Percentiles rank a stretch among this genome's conserved stretches.
phyloP scores from a whole-genome alignment of 495 filamentous ascomycete genomes.

The Penicillium herquei region DNA sequence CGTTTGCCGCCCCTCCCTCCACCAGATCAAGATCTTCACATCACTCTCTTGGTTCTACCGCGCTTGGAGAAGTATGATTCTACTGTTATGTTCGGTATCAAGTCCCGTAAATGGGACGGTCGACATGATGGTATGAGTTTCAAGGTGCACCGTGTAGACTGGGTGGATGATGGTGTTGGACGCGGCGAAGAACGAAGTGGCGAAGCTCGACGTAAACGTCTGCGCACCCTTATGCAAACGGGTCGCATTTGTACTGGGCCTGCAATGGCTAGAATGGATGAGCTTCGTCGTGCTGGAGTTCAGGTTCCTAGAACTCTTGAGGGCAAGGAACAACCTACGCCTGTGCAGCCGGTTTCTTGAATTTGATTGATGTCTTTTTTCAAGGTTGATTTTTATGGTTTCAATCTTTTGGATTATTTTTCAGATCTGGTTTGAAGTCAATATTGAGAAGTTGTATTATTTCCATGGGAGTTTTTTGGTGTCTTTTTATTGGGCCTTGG shows the following conservation, averaged over 20 bases:
- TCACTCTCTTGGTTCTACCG: slow-evolving; percentile 81
- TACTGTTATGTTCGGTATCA: slow-evolving; percentile 72
- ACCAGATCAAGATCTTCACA: slow-evolving; percentile 70
- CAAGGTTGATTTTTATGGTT: background rate
- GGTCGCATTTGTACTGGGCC: slow-evolving; percentile 50
- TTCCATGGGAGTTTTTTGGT: background rate
- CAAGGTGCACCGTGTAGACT: slow-evolving; percentile 72
- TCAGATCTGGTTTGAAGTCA: no score
- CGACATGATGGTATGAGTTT: slow-evolving; percentile 87
- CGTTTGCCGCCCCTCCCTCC: slow-evolving; percentile 40
- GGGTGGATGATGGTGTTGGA: slow-evolving; percentile 70
- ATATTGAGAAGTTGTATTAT: no score
- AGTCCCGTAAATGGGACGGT: slow-evolving; percentile 68
- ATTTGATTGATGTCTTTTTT: background rate
- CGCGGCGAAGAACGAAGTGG: slow-evolving; percentile 65
- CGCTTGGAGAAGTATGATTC: slow-evolving; percentile 71
- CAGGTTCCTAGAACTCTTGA: slow-evolving; percentile 36
- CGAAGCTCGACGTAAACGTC: slow-evolving; percentile 59
- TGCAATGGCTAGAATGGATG: slow-evolving; percentile 41
- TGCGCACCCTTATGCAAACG: slow-evolving; percentile 47
- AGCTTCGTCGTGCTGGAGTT: slow-evolving; percentile 36
- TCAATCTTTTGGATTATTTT: background rate
- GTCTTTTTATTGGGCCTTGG: background rate
- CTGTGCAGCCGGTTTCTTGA: slow-evolving; percentile 40
- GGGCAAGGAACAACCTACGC: slow-evolving; percentile 25